Evolutionary conservation across 2,329 filamentous ascomycete species (phyloP), one percentile per base, ranked within the genome.

Genomic region (Colletotrichum tamarilloi): DNA sequence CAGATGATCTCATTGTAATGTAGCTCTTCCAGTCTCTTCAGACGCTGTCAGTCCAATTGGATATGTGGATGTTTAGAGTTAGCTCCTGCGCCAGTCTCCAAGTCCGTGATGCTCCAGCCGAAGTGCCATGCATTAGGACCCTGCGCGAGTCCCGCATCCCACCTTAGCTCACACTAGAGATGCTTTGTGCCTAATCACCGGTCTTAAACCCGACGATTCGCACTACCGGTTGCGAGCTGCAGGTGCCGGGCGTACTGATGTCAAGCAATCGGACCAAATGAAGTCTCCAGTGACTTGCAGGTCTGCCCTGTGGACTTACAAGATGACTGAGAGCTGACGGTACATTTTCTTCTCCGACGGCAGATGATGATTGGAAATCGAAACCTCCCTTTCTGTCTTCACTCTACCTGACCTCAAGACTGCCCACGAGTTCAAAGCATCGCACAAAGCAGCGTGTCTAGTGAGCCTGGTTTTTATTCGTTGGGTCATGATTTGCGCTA

Each of bases 11-110:
- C 66, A 69, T 69, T 19, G 38, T 19, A 42, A 42, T 12, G 42
- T 64, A 59, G 42, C 59, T 64, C 32, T 26, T 38, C 12, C 57
- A 72, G 35, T 52, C 19, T 28, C 26, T 22, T 3, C 35, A 16
- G 38, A 22, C 19, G 9, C 3, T 14, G 16, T 16, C n/a, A 32
- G 58, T 56, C 46, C 55, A 49, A 57, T 55, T 70, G 70, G 70
- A 60, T 53, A 64, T 73, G 32, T 62, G 42, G 24, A 62, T n/a
- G 30, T 70, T 69, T 64, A 56, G 32, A 56, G 66, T 64, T 69
- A 42, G 57, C 32, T 42, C 22, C 64, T 30, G 65, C 55, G 55
- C n/a, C 26, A 49, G 22, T 28, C 66, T 73, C 30, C 46, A 49
- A 64, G 53, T 62, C 42, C 59, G 70, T 26, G 58, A 60, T 46